Base-by-base conservation (phyloP, 192 early-diverging fungal species). In the Entophlyctis luteolus region DNA sequence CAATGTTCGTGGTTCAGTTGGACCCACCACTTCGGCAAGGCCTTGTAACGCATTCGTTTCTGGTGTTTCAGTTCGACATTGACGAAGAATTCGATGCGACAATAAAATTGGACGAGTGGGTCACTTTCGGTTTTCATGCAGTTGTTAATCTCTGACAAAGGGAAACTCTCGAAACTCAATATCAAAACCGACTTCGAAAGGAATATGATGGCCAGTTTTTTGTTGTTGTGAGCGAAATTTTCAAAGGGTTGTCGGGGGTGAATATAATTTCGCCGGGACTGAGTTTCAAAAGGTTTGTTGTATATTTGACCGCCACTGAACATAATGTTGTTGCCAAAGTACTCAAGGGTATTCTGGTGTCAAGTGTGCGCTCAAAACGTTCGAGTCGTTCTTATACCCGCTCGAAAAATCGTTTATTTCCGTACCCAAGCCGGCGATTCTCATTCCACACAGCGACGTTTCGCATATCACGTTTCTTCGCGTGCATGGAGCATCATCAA, bases 21-120 rank as follows among this genome's bases (percentile, higher is more conserved):
- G 91, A 97, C 69, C 95, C 96, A 42, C 95, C 96, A 22, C 79
- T 99, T 47, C 87, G 96, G 48, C 96, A 99, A 74, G 96, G 96
- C 60, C 93, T 97, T 72, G 97, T 95, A 22, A 81, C 88, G 59
- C 96, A 99, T 78, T 91, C 91, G 6, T 95, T 91, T 78, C 72
- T 99, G 74, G 92, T 97, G 1, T 89, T 97, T 76, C 96, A 99
- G 79, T 97, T 99, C 82, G 88, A 90, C 29, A 78, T 87, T 29
- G 96, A 96, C 65, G 90, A 95, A 59, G 95, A 99, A 65, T 81
- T 85, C 5, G 93, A 95, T 34, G 72, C 90, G 14, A 82, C 87
- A 10, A 75, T 95, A 34, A 93, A 93, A 59, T 69, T 98, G 59
- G 90, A 91, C 38, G 88, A 89, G 55, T 81, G 65, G 39, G 75